These are phyloP conservation scores for Albophoma yamanashiensis DNA, from an alignment of 2,329 filamentous ascomycete genomes.

Conservation along the genomic window DNA sequence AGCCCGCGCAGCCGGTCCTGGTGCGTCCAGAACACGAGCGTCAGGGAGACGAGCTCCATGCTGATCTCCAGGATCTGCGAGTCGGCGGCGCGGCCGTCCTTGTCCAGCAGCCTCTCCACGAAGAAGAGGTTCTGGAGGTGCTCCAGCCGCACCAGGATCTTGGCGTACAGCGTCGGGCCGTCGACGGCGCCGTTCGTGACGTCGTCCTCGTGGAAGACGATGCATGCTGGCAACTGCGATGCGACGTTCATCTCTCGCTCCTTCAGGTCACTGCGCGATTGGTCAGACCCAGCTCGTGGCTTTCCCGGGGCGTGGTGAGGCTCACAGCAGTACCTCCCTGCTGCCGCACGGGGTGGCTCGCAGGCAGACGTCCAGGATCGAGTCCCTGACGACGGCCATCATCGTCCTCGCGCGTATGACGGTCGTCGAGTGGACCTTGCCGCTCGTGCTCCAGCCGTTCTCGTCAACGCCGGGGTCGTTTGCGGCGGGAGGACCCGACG, in stretches of 20 bases:
- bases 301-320: background rate
- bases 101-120: constrained; percentile 42
- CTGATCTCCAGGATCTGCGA: constrained; percentile 31
- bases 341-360: background rate
- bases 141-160: constrained; percentile 35
- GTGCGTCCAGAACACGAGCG: constrained; percentile 35
- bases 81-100: constrained; percentile 20
- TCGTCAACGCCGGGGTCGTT: background rate
- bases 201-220: background rate
- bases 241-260: background rate
- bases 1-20: constrained; percentile 27
- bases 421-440: background rate
- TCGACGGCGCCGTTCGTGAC: background rate
- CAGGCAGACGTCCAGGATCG: background rate
- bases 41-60: constrained; percentile 33
- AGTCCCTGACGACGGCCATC: background rate
- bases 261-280: background rate
- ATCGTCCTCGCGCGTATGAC: background rate
- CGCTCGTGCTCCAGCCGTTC: background rate
- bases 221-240: background rate
- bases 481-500: background rate
- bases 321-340: background rate
- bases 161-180: constrained; percentile 22
- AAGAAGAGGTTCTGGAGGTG: constrained; percentile 47
- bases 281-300: background rate